Conservation (phyloP, 306 rosid species). For the Pterocarpus santalinus region DNA sequence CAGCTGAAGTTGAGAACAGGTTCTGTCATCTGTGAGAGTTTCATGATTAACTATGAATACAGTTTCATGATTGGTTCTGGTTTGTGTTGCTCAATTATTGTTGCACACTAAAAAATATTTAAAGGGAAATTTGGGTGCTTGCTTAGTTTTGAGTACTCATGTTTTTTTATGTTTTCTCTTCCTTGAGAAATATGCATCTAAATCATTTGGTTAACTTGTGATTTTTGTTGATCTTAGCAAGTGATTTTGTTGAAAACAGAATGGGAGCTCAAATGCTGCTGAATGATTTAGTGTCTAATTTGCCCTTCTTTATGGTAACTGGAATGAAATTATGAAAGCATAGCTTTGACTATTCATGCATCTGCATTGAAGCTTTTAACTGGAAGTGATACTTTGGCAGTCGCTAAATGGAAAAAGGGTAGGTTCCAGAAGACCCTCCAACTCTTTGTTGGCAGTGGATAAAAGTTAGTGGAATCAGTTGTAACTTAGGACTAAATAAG, state of each 20-base stretch:
- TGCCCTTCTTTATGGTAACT: conserved; percentile 17
- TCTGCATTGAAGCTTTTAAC: conserved; percentile 3
- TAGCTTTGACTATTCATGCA: conserved; percentile 12
- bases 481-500: too few relatives aligned
- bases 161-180: neutral
- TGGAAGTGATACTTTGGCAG: conserved; percentile 18
- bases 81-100: conserved; percentile 11
- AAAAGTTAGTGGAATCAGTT: too few relatives aligned
- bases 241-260: conserved; percentile 10
- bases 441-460: too few relatives aligned
- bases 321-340: conserved; percentile 1
- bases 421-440: too few relatives aligned
- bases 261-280: conserved; percentile 18
- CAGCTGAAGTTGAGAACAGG: neutral
- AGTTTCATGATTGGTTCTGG: conserved; percentile 9
- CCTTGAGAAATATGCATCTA: neutral
- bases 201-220: conserved; percentile 2
- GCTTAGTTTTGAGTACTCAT: neutral
- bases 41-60: neutral
- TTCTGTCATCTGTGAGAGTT: conserved; percentile 11
- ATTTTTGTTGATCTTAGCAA: neutral
- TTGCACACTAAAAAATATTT: conserved; percentile 10
- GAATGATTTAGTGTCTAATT: neutral
- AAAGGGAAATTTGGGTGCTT: conserved; percentile 6
- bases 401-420: neutral